Evolutionary conservation across 2,329 filamentous ascomycete genomes (phyloP).

Genomic region (Aspergillus pseudoglaucus): DNA sequence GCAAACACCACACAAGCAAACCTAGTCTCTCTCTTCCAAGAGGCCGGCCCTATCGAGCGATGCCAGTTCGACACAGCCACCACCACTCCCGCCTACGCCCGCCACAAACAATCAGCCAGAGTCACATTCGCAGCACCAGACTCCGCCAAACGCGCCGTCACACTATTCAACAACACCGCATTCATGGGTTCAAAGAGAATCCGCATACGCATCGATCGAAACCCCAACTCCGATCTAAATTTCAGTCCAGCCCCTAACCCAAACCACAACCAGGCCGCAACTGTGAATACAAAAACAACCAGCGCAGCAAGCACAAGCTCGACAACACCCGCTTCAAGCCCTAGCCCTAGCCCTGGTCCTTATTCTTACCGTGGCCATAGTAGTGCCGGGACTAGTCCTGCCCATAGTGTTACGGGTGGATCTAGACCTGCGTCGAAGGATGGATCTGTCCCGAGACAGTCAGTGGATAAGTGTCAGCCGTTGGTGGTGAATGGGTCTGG

Average conservation of each 20-base stretch:
- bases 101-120: slow-evolving; percentile 20
- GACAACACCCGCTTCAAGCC: not conserved
- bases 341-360: not conserved
- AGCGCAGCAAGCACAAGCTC: not conserved
- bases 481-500: slow-evolving; percentile 31
- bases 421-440: not conserved
- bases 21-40: slow-evolving; percentile 23
- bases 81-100: not conserved
- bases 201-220: slow-evolving; percentile 26
- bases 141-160: slow-evolving; percentile 30
- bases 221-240: slow-evolving; percentile 5
- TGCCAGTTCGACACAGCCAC: slow-evolving; percentile 23
- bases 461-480: slow-evolving; percentile 17
- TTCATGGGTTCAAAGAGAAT: slow-evolving; percentile 26
- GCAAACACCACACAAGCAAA: slow-evolving; percentile 21
- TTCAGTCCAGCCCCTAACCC: not conserved
- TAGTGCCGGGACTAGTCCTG: not conserved
- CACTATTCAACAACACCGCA: slow-evolving; percentile 25
- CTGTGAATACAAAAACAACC: not conserved
- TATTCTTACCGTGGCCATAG: not conserved
- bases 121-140: slow-evolving; percentile 28
- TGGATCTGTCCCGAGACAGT: not conserved
- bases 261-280: not conserved
- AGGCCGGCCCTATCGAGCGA: slow-evolving; percentile 24
- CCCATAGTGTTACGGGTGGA: not conserved